Evolutionary conservation across 2,329 filamentous ascomycete species (phyloP), one percentile per base, ranked within the genome.

Genomic region (Apiospora aurea): DNA sequence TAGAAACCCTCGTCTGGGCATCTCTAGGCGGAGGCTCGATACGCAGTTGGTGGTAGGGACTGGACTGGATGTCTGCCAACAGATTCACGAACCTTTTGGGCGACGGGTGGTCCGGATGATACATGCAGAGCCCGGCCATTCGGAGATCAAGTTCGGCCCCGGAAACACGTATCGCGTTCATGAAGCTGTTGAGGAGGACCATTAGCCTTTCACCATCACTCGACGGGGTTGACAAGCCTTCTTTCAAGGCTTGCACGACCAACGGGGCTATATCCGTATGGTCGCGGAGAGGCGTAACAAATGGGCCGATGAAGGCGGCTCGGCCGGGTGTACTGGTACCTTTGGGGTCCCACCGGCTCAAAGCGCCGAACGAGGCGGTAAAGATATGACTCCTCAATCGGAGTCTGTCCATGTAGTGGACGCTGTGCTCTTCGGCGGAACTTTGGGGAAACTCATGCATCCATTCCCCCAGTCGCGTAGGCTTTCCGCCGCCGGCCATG

Each of bases 141-240:
- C 14, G 51, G 51, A 57, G 51, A 29, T 57, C 51, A 13, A 57
- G 24, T 29, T 29, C 24, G 16, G 51, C 51, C 24, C 24, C 51
- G 4, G 26, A 4, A 11, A 5, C 4, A 10, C 10, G 3, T 26
- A 24, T 11, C 24, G 2, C n/a, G 2, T 14, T 0, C 8, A 2
- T 13, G 14, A 4, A 24, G 11, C 1, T 13, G 21, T 6, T 14
- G 13, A 53, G 51, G 11, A 53, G 11, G 14, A 4, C 4, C 14
- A 0, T 1, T 11, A 16, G 24, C 24, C 1, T 7, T 11, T 53
- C 11, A 14, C 4, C 7, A 1, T 29, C 13, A 11, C 24, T 16
- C 14, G 24, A 14, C 24, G 24, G 11, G 4, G 5, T 29, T 16
- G 13, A 16, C 2, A 2, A 5, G 24, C 24, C 11, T 11, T 53